Percentiles rank a stretch among this genome's conserved stretches.
These are phyloP conservation scores for Sonneratia caseolaris DNA, from an alignment of 345 rosid genomes.

Conservation along the genomic window DNA sequence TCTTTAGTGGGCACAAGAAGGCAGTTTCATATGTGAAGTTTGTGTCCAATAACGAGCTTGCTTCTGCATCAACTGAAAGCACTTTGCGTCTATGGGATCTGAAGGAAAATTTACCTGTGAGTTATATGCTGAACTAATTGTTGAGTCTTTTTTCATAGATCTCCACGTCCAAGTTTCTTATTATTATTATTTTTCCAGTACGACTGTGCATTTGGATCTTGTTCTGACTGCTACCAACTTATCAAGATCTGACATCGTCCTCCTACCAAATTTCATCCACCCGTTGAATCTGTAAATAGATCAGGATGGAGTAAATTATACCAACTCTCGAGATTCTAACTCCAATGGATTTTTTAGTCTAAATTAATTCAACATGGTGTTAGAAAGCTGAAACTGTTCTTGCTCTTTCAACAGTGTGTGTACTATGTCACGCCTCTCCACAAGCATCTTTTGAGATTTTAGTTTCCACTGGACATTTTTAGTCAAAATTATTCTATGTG, in stretches of 20 bases:
- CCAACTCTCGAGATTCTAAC: too few species aligned
- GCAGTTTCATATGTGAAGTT: slow-evolving; percentile 94
- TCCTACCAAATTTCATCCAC: background rate
- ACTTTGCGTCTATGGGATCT: slow-evolving; percentile 92
- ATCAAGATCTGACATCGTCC: background rate
- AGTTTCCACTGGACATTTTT: too few species aligned
- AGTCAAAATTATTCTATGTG: too few species aligned
- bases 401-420: too few species aligned
- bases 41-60: slow-evolving; percentile 82
- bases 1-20: slow-evolving; percentile 84
- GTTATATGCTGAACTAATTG: slow-evolving; percentile 13
- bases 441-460: too few species aligned
- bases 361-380: too few species aligned
- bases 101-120: slow-evolving; percentile 69
- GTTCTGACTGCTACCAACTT: background rate
- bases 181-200: background rate
- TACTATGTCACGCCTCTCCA: too few species aligned
- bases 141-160: background rate
- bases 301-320: too few species aligned
- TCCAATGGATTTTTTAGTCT: too few species aligned
- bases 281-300: too few species aligned
- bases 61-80: slow-evolving; percentile 96
- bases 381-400: too few species aligned
- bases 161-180: slow-evolving; percentile 2
- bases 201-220: background rate